Percentiles rank a stretch among this genome's conserved stretches.
Conservation (phyloP, 108 stramenopile genomes). For the Skeletonema menzelii region DNA sequence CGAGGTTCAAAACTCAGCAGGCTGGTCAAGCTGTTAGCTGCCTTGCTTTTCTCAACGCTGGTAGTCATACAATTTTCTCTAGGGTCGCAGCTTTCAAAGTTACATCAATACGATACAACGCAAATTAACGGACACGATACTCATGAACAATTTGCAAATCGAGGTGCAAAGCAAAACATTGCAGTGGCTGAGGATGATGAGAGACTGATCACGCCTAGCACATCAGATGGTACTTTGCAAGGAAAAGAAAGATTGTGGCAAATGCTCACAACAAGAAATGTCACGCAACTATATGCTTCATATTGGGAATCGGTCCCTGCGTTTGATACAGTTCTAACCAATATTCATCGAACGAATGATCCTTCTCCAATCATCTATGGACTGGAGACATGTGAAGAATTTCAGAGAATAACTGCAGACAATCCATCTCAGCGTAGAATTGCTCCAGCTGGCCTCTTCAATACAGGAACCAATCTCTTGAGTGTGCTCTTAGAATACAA, state of each 20-base stretch:
- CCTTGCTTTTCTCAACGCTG: background rate
- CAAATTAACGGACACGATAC: background rate
- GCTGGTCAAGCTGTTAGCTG: background rate
- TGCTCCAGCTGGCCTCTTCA: constrained; percentile 76
- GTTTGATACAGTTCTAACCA: constrained; percentile 23
- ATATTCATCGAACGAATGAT: constrained; percentile 21
- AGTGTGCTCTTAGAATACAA: constrained; percentile 60
- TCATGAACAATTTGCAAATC: background rate
- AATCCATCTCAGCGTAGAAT: constrained; percentile 39
- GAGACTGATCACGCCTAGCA: constrained; percentile 28
- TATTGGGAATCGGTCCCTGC: constrained; percentile 40
- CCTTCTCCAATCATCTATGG: constrained; percentile 44
- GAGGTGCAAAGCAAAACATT: background rate
- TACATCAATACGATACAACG: background rate
- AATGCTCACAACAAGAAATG: constrained; percentile 34
- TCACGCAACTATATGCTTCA: constrained; percentile 30
- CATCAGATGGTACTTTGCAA: constrained; percentile 31
- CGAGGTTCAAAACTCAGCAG: background rate
- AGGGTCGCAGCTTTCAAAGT: background rate
- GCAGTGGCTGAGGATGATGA: background rate
- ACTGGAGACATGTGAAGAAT: constrained; percentile 46
- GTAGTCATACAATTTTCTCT: background rate
- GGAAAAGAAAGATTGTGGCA: constrained; percentile 38
- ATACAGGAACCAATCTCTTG: constrained; percentile 87
- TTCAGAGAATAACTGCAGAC: constrained; percentile 29